A percentile compares a stretch with the other conserved stretches of the same genome.
These are phyloP conservation scores for Allantophomopsis lycopodina DNA, from an alignment of 2,329 filamentous ascomycete genomes.

Conservation along the genomic window DNA sequence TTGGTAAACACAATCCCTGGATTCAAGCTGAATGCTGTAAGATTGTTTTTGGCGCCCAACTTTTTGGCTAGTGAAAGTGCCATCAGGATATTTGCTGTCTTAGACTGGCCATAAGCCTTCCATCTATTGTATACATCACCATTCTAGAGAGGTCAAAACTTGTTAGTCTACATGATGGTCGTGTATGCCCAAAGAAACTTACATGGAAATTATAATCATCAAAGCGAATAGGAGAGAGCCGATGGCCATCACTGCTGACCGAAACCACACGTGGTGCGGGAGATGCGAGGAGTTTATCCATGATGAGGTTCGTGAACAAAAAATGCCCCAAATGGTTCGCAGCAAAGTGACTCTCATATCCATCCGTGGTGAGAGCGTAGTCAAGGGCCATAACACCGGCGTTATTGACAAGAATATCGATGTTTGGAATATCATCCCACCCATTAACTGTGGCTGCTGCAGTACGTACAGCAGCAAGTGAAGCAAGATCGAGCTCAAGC, in stretches of 20 bases:
- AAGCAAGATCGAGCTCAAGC: background rate
- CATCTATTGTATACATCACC: constrained; percentile 11
- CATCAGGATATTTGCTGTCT: constrained; percentile 25
- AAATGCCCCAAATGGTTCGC: constrained; percentile 12
- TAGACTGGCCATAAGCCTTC: constrained; percentile 25
- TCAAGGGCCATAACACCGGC: constrained; percentile 23
- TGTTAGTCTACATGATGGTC: constrained; percentile 14
- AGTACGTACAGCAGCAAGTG: background rate
- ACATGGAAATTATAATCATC: constrained; percentile 20
- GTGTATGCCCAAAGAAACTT: constrained; percentile 16
- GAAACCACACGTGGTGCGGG: constrained; percentile 18
- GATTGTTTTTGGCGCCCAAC: background rate
- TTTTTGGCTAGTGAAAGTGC: constrained; percentile 13
- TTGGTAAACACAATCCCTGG: constrained; percentile 1
- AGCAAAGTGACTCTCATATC: constrained; percentile 15
- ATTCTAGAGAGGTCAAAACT: constrained; percentile 6
- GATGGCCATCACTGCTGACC: constrained; percentile 22
- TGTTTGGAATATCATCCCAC: constrained; percentile 16
- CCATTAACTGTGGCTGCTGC: constrained; percentile 12
- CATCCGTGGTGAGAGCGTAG: constrained; percentile 17
- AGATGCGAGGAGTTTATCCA: constrained; percentile 4
- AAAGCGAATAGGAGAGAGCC: constrained; percentile 18
- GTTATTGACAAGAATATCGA: constrained; percentile 25
- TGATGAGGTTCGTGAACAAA: constrained; percentile 9
- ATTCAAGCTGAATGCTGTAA: constrained; percentile 1